Percentiles rank a stretch among this genome's conserved stretches.
These are phyloP conservation scores for Debaryomyces fabryi DNA, from an alignment of 1,139 yeast species.

Conservation along the genomic window DNA sequence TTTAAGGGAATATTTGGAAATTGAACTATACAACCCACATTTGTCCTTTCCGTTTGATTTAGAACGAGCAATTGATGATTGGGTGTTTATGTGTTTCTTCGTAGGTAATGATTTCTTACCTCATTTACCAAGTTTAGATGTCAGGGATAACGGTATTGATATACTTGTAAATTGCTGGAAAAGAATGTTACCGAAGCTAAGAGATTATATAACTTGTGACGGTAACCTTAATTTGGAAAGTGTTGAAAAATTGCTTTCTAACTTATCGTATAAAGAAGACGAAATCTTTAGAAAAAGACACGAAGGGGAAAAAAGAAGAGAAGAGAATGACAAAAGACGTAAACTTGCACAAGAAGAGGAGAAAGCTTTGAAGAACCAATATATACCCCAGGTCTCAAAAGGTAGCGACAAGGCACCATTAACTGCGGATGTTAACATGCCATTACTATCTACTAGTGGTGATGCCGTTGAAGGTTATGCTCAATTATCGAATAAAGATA, in stretches of 20 bases:
- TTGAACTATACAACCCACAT: constrained; percentile 75
- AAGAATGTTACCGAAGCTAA: constrained; percentile 61
- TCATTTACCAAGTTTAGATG: constrained; percentile 92
- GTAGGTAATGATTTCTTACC: constrained; percentile 99
- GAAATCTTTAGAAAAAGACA: constrained; percentile 74
- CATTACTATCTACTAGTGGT: constrained; percentile 72
- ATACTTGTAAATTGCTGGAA: constrained; percentile 84
- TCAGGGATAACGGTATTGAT: constrained; percentile 92
- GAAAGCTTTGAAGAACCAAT: constrained; percentile 34
- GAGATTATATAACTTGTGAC: constrained; percentile 85
- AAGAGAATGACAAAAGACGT: constrained; percentile 65
- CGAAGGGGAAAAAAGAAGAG: constrained; percentile 67
- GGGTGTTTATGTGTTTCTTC: constrained; percentile 98
- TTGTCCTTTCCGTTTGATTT: constrained; percentile 77
- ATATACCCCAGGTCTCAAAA: constrained; percentile 47
- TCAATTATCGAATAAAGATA: constrained; percentile 68
- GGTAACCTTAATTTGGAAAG: constrained; percentile 77
- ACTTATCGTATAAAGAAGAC: constrained; percentile 73
- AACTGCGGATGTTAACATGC: constrained; percentile 71
- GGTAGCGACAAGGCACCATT: constrained; percentile 81
- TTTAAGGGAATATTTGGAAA: constrained; percentile 82
- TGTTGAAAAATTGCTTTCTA: constrained; percentile 70
- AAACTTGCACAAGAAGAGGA: constrained; percentile 49
- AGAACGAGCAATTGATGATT: constrained; percentile 96
- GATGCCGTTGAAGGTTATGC: constrained; percentile 65